Evolutionary conservation across 2,329 filamentous ascomycete species (phyloP).

Genomic region (Pseudogymnoascus sp.): DNA sequence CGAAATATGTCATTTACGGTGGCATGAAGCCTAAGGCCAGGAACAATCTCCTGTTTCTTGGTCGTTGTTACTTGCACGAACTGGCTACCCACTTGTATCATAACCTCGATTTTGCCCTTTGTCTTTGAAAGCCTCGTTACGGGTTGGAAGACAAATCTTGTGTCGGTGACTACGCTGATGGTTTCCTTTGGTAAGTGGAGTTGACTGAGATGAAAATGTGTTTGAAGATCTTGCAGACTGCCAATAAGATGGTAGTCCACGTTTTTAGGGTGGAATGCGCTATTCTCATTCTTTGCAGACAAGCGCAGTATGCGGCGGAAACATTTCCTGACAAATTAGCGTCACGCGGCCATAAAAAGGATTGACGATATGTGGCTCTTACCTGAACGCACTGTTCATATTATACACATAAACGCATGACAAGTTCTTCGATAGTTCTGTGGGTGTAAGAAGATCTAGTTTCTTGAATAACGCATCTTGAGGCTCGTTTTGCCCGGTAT

Average conservation of each 20-base stretch:
- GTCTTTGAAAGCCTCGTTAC: constrained; percentile 61
- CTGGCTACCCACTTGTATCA: constrained; percentile 62
- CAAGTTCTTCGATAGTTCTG: constrained; percentile 54
- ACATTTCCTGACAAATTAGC: constrained; percentile 45
- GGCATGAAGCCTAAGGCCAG: constrained; percentile 54
- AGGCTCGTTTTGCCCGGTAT: constrained; percentile 60
- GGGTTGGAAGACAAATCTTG: constrained; percentile 58
- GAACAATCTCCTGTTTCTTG: constrained; percentile 62
- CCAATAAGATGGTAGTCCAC: constrained; percentile 61
- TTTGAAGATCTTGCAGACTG: constrained; percentile 59
- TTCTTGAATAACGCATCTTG: constrained; percentile 60
- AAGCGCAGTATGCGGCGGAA: constrained; percentile 58
- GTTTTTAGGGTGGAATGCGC: constrained; percentile 57
- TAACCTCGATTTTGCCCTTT: constrained; percentile 64
- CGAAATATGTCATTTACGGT: constrained; percentile 67
- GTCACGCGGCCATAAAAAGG: background rate
- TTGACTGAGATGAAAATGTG: constrained; percentile 61
- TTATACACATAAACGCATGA: constrained; percentile 63
- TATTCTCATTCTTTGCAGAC: constrained; percentile 53
- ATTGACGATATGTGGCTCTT: constrained; percentile 35
- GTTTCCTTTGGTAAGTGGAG: constrained; percentile 65
- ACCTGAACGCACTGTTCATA: constrained; percentile 65
- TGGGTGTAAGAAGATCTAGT: constrained; percentile 56
- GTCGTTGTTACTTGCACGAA: constrained; percentile 65
- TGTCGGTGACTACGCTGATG: constrained; percentile 61